Evolutionary conservation across 2,329 filamentous ascomycete species (phyloP).

Genomic region (Leptographium wingfieldii): DNA sequence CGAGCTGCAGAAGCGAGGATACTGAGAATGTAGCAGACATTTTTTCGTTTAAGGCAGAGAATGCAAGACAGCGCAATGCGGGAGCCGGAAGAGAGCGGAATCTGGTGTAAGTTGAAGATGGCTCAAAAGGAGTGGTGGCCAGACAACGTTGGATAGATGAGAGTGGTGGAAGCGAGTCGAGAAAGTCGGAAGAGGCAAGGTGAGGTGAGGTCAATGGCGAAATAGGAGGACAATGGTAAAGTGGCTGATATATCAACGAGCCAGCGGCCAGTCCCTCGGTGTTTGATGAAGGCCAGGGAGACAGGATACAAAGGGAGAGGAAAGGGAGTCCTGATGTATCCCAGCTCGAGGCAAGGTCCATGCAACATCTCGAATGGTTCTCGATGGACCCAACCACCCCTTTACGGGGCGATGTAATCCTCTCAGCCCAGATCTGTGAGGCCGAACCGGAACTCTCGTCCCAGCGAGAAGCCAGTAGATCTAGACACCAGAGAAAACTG

Average conservation of each 20-base stretch:
- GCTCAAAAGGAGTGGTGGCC: not conserved
- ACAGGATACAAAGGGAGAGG: no score
- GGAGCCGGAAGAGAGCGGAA: not conserved
- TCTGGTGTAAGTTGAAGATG: not conserved
- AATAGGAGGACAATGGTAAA: not conserved
- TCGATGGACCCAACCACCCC: no score
- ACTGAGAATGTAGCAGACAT: not conserved
- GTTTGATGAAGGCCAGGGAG: not conserved
- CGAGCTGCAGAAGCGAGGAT: slow-evolving; percentile 3
- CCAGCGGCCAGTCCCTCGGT: no score
- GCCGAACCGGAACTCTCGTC: no score
- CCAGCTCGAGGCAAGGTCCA: no score
- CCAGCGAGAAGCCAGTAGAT: no score
- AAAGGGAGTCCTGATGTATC: not conserved
- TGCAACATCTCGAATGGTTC: no score
- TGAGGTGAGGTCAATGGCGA: not conserved
- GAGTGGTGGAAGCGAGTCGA: no score
- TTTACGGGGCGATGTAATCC: no score
- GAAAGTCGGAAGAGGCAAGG: not conserved
- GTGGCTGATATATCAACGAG: not conserved
- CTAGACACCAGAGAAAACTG: not conserved
- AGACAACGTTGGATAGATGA: no score
- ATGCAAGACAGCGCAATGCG: not conserved
- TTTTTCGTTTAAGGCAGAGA: not conserved
- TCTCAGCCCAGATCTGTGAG: no score